Evolutionary conservation across 225 moss, liverwort and hornwort genomes (phyloP).

Genomic region (Straminergon stramineum): DNA sequence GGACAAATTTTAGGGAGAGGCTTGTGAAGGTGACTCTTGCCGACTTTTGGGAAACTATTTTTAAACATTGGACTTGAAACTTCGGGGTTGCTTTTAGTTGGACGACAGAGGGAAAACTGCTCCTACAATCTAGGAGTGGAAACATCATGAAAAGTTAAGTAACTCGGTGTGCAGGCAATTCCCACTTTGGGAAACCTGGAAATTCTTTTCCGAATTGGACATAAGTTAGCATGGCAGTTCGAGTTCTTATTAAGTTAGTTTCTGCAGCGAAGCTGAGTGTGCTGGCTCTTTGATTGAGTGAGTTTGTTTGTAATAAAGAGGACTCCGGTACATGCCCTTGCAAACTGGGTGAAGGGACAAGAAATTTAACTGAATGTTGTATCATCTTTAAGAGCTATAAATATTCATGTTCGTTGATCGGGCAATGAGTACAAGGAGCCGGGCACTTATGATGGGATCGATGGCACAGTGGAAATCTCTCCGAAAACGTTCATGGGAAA

Average conservation of each 20-base stretch:
- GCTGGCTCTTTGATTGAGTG: neutral
- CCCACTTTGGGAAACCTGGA: neutral
- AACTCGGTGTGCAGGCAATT: neutral
- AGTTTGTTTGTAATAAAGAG: neutral
- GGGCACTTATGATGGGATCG: neutral
- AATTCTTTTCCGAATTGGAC: neutral
- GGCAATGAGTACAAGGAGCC: neutral
- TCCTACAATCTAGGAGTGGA: too few species aligned
- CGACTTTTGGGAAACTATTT: accelerated
- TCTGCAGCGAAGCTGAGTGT: neutral
- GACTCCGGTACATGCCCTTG: neutral
- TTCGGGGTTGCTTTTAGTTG: neutral
- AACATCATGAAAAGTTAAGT: too few species aligned
- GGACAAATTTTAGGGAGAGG: accelerated
- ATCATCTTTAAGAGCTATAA: neutral
- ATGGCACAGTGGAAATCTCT: neutral
- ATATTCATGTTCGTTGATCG: neutral
- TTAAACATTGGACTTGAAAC: neutral
- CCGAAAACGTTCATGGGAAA: neutral
- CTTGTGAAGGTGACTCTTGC: neutral
- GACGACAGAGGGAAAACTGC: neutral
- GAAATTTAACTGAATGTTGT: neutral
- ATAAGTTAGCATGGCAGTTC: too few species aligned
- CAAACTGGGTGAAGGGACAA: neutral
- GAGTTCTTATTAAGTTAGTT: neutral